Evolutionary conservation across 768 basidiomycete genomes (phyloP).

Genomic region (Trametes cingulata): DNA sequence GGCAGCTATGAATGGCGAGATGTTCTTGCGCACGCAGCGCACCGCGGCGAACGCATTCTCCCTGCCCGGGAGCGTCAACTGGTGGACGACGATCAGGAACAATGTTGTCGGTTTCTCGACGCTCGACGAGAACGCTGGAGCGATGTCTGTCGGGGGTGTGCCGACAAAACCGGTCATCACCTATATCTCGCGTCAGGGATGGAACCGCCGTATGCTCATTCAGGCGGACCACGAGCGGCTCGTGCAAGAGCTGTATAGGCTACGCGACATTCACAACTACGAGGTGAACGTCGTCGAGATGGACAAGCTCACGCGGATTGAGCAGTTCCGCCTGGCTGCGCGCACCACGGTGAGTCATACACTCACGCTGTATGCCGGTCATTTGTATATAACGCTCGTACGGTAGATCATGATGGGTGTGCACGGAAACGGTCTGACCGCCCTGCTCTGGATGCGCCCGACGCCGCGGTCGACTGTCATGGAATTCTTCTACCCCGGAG

Average conservation of each 20-base stretch:
- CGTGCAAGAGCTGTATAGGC: slow-evolving; percentile 68
- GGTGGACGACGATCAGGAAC: slow-evolving; percentile 82
- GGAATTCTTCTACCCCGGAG: slow-evolving; percentile 85
- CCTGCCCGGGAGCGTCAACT: slow-evolving; percentile 72
- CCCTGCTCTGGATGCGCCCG: slow-evolving; percentile 91
- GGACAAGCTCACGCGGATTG: slow-evolving; percentile 75
- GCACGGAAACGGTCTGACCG: slow-evolving; percentile 89
- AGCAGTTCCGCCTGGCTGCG: slow-evolving; percentile 80
- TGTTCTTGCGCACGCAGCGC: slow-evolving; percentile 70
- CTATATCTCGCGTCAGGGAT: slow-evolving; percentile 86
- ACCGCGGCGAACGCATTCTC: slow-evolving; percentile 75
- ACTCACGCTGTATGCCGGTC: not conserved
- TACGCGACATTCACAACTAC: slow-evolving; percentile 72
- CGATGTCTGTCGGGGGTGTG: slow-evolving; percentile 37
- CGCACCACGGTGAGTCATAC: slow-evolving; percentile 71
- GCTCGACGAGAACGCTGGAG: slow-evolving; percentile 42
- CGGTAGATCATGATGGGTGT: slow-evolving; percentile 90
- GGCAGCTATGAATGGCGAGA: slow-evolving; percentile 72
- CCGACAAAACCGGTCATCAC: slow-evolving; percentile 76
- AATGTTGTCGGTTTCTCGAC: slow-evolving; percentile 76
- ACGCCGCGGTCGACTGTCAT: slow-evolving; percentile 82
- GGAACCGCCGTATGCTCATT: slow-evolving; percentile 83
- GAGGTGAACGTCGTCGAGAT: slow-evolving; percentile 88
- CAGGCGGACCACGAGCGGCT: slow-evolving; percentile 76
- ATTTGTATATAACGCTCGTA: not conserved